Evolutionary conservation across 1,284 basidiomycete species (phyloP).

Genomic region (Schizophyllum amplum): DNA sequence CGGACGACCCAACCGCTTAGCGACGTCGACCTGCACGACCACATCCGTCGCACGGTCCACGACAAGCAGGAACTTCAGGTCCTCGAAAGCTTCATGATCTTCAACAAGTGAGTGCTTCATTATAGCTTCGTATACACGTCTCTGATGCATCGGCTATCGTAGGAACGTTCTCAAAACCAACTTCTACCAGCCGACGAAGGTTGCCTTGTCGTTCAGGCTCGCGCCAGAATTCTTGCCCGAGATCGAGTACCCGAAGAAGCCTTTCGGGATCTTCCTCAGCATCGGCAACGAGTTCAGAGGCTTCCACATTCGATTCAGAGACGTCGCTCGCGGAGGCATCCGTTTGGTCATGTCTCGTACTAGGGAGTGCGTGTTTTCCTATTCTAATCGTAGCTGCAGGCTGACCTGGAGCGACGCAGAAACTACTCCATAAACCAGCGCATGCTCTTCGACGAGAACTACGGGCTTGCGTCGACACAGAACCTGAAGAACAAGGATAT

Average conservation of each 20-base stretch:
- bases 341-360: slow-evolving; percentile 93
- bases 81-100: slow-evolving; percentile 89
- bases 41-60: slow-evolving; percentile 76
- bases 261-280: slow-evolving; percentile 91
- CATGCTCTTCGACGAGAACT: slow-evolving; percentile 97
- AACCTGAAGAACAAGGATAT: slow-evolving; percentile 99
- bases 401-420: slow-evolving; percentile 27
- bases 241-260: slow-evolving; percentile 87
- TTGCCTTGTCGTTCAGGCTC: slow-evolving; percentile 94
- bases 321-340: slow-evolving; percentile 97
- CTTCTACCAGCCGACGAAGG: slow-evolving; percentile 98
- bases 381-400: not conserved
- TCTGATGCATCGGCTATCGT: not conserved
- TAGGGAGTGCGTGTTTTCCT: slow-evolving; percentile 59
- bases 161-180: slow-evolving; percentile 94
- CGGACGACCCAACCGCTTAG: slow-evolving; percentile 82
- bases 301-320: slow-evolving; percentile 97
- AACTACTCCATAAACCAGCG: slow-evolving; percentile 97
- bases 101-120: slow-evolving; percentile 77
- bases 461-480: slow-evolving; percentile 96
- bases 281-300: slow-evolving; percentile 95
- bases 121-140: too few relatives aligned
- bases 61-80: slow-evolving; percentile 95
- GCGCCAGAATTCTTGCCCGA: slow-evolving; percentile 91
- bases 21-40: slow-evolving; percentile 83